Base-by-base conservation (phyloP, 768 basidiomycete species). In the Pilatotrama ljubarskyi region DNA sequence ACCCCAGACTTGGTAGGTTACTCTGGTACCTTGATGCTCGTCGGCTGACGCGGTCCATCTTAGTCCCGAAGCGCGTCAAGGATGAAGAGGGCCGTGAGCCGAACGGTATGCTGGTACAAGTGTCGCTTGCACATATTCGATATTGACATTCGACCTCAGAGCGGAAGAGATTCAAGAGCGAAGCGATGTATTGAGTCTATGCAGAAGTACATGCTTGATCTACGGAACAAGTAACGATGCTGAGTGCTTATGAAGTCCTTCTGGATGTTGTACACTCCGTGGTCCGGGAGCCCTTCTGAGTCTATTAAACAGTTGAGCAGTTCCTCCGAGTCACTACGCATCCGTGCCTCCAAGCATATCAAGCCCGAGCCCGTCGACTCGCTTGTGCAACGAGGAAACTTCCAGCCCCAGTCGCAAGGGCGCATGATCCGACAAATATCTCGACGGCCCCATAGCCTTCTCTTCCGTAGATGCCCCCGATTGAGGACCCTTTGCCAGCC, bases 401-500 rank as follows among this genome's bases (percentile, higher is more conserved):
- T 4, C 55, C 48, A 1, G 63, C 51, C 29, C 64, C 61, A 1
- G 65, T 66, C 17, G 64, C 65, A 5, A 64, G 51, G 22, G 65
- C 65, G 43, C 65, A 66, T 17, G 60, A 49, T 18, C 68, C 68
- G 0, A 69, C 68, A 51, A 69, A 69, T 9, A 69, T 52, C 43
- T 69, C 68, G 32, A 69, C 62, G 1, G 58, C 50, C n/a, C 64
- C 64, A 44, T 65, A 69, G 15, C 68, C 68, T 35, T 61, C 60
- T 41, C 60, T 43, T 1, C 68, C 68, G 26, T 65, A 69, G 9
- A 38, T 24, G 22, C 62, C 56, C 5, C 49, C 58, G 22, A 57
- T 44, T 0, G 59, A n/a, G 0, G 59, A 49, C 15, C 63, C 51
- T 17, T 56, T 61, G n/a, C 68, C 68, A 0, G 61, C 59, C 17